These are phyloP conservation scores for Magnaporthiopsis poae DNA, from an alignment of 2,329 filamentous ascomycete genomes.

Conservation along the genomic window DNA sequence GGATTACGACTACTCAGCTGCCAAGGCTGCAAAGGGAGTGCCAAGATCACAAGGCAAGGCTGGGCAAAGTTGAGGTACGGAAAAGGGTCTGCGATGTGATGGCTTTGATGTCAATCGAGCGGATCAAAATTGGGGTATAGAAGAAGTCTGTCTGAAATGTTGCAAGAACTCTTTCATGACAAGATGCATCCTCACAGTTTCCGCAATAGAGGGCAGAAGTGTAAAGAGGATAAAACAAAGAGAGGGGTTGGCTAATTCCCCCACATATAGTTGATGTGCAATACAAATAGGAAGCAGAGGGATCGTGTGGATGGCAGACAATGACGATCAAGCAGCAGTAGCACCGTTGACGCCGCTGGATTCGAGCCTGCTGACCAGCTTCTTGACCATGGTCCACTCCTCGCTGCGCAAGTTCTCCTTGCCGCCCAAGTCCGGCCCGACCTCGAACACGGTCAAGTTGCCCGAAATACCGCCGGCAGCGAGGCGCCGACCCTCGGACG, in stretches of 20 bases:
- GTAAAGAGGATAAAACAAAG: background rate
- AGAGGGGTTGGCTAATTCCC: background rate
- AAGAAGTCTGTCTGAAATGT: background rate
- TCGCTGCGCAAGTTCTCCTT: constrained; percentile 73
- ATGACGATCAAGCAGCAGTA: background rate
- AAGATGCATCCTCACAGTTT: background rate
- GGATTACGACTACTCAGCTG: background rate
- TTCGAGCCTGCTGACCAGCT: constrained; percentile 69
- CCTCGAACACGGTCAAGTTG: constrained; percentile 84
- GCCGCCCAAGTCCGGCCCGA: constrained; percentile 72
- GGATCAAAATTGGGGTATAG: background rate
- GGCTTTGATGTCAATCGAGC: background rate
- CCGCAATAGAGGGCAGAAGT: background rate
- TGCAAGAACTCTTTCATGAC: background rate
- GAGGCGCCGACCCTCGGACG: constrained; percentile 72
- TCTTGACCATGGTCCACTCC: constrained; percentile 90
- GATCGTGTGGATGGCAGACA: background rate
- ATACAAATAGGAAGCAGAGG: background rate
- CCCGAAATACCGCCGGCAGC: constrained; percentile 90
- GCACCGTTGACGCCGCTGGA: constrained; percentile 21
- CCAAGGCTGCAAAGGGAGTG: background rate
- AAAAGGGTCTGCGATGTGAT: background rate
- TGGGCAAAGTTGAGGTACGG: background rate
- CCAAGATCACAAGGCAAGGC: background rate
- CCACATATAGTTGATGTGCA: background rate